These are phyloP conservation scores for Colletotrichum phormii DNA, from an alignment of 2,329 filamentous ascomycete genomes.

Conservation along the genomic window DNA sequence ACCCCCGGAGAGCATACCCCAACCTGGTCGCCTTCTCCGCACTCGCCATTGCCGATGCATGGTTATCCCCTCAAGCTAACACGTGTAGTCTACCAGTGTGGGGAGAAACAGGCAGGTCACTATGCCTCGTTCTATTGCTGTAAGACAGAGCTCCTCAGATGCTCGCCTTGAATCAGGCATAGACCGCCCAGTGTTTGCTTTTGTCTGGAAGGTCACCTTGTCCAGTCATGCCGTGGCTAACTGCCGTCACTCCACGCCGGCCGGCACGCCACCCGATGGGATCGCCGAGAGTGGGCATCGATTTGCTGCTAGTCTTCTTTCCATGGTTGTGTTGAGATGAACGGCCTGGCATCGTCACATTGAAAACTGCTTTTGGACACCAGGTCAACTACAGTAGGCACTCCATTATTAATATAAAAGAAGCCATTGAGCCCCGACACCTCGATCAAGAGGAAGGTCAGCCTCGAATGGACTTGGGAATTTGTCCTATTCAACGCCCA, in stretches of 20 bases:
- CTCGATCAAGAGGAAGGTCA: background rate
- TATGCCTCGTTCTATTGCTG: background rate
- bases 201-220: background rate
- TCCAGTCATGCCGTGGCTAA: constrained; percentile 18
- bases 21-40: constrained; percentile 24
- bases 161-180: constrained; percentile 7
- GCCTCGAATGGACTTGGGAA: constrained; percentile 8
- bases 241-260: constrained; percentile 21
- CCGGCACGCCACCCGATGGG: background rate
- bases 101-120: background rate
- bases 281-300: constrained; percentile 18
- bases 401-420: constrained; percentile 4
- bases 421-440: background rate
- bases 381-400: background rate
- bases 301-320: background rate
- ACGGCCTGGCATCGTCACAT: constrained; percentile 1
- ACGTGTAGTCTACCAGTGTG: background rate
- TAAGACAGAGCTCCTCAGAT: background rate
- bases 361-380: background rate
- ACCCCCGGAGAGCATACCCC: background rate
- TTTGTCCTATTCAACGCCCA: background rate
- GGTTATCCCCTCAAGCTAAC: constrained; percentile 18
- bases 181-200: background rate
- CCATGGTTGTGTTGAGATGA: constrained; percentile 11
- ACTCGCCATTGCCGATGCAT: constrained; percentile 32